Conservation (phyloP, 208 protist species). For the Perkinsela sp. region DNA sequence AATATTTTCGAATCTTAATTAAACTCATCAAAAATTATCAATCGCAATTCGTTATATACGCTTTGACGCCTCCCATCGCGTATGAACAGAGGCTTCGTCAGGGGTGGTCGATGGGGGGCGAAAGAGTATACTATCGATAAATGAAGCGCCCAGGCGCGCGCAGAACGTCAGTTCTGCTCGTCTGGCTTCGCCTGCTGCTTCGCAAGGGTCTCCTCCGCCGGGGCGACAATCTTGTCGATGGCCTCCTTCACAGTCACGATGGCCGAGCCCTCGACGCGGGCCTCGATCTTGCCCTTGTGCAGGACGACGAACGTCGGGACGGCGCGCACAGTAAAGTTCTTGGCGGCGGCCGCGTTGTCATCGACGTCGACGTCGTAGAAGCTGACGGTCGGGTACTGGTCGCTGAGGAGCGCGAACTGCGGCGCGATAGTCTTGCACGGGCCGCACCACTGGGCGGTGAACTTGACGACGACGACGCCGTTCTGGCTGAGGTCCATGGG, state of each 20-base stretch:
- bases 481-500: background rate
- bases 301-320: slow-evolving; percentile 38
- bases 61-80: too few species aligned
- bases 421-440: slow-evolving; percentile 24
- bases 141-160: too few species aligned
- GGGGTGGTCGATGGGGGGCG: too few species aligned
- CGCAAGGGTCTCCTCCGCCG: background rate
- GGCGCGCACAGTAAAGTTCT: slow-evolving; percentile 13
- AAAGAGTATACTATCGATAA: too few species aligned
- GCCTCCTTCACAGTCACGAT: slow-evolving; percentile 5
- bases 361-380: slow-evolving; percentile 40
- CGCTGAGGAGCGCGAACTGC: slow-evolving; percentile 15
- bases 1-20: too few species aligned
- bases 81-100: too few species aligned
- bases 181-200: too few species aligned
- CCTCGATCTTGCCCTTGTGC: slow-evolving; percentile 16
- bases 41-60: too few species aligned
- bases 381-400: slow-evolving; percentile 18
- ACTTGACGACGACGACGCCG: slow-evolving; percentile 26
- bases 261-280: slow-evolving; percentile 24
- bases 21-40: too few species aligned
- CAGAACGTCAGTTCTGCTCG: too few species aligned
- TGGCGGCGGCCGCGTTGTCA: slow-evolving; percentile 11
- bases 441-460: slow-evolving; percentile 32
- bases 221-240: background rate